Evolutionary conservation across 352 stramenopile genomes (phyloP).

Genomic region (Pythium phragmitis): DNA sequence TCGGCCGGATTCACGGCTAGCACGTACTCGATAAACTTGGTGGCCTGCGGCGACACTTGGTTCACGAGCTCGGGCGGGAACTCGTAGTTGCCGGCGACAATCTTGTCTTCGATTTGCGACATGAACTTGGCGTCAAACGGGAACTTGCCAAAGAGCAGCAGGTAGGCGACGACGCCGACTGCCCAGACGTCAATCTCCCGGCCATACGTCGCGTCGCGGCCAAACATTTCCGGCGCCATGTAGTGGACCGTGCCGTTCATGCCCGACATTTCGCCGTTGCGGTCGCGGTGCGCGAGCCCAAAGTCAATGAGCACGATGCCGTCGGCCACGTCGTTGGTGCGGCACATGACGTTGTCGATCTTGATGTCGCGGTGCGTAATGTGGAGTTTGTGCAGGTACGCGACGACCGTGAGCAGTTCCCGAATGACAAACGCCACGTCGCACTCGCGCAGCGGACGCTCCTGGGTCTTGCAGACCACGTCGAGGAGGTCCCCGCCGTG

Average conservation of each 20-base stretch:
- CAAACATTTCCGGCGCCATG: constrained; percentile 86
- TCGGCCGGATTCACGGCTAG: constrained; percentile 58
- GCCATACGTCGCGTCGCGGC: constrained; percentile 50
- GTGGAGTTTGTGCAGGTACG: constrained; percentile 63
- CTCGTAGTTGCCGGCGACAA: constrained; percentile 55
- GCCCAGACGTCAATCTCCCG: constrained; percentile 78
- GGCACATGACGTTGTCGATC: constrained; percentile 82
- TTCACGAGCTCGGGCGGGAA: constrained; percentile 53
- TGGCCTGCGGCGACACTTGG: constrained; percentile 57
- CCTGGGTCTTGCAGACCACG: constrained; percentile 35
- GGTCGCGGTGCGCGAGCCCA: constrained; percentile 64
- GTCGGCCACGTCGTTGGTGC: constrained; percentile 36
- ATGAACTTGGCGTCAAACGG: constrained; percentile 83
- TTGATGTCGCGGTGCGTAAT: constrained; percentile 86
- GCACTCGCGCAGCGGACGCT: constrained; percentile 43
- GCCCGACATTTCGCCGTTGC: constrained; percentile 50
- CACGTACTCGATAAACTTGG: constrained; percentile 81
- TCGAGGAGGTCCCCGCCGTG: constrained; percentile 63
- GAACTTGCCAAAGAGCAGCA: constrained; percentile 70
- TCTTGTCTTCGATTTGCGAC: constrained; percentile 84
- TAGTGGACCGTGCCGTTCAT: constrained; percentile 86
- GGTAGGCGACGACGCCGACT: constrained; percentile 68
- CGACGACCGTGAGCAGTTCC: constrained; percentile 65
- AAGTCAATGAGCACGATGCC: constrained; percentile 82
- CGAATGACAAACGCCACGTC: constrained; percentile 64